Evolutionary conservation across 129 eudicot genomes (phyloP).

Genomic region (Arctium lappa): DNA sequence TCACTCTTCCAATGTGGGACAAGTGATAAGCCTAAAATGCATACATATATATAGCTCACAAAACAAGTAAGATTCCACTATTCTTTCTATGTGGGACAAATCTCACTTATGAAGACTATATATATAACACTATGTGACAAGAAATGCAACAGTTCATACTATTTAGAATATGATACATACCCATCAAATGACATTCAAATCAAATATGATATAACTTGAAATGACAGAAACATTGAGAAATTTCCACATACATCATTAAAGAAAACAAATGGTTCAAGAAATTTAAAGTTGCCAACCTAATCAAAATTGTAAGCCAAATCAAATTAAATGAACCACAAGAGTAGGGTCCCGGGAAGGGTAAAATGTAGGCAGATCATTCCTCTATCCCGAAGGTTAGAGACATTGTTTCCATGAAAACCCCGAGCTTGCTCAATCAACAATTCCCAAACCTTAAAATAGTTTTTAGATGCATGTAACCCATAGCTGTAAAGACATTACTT

Average conservation of each 20-base stretch:
- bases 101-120: too few relatives aligned
- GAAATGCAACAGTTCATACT: not conserved
- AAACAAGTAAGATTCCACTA: too few relatives aligned
- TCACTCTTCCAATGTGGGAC: too few relatives aligned
- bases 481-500: too few relatives aligned
- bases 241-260: not conserved
- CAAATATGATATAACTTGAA: not conserved
- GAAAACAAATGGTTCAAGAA: not conserved
- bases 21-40: too few relatives aligned
- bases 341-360: not conserved
- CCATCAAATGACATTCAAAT: not conserved
- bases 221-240: not conserved
- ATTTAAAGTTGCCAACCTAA: conserved; percentile 19
- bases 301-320: conserved; percentile 7
- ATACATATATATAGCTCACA: too few relatives aligned
- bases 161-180: not conserved
- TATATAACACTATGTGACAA: too few relatives aligned
- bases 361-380: not conserved
- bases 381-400: not conserved
- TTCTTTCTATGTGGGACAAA: too few relatives aligned
- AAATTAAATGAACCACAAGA: not conserved
- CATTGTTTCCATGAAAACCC: too few relatives aligned
- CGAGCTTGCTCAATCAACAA: too few relatives aligned
- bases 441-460: too few relatives aligned
- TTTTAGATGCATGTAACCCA: too few relatives aligned